Evolutionary conservation across 768 basidiomycete species (phyloP).

Genomic region (Pleurotus tuoliensis): DNA sequence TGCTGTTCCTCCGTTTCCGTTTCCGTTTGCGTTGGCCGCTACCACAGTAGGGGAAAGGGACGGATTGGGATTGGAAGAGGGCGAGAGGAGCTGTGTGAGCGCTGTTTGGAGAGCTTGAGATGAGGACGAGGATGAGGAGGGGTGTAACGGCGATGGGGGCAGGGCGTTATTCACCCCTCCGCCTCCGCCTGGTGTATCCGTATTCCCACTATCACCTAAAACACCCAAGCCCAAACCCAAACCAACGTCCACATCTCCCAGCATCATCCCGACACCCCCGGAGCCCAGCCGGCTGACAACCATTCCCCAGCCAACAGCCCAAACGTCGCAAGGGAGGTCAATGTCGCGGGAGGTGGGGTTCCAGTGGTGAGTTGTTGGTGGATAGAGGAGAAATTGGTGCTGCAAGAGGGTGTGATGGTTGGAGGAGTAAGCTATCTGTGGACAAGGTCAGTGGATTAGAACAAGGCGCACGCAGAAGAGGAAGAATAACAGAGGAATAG

Average conservation of each 20-base stretch:
- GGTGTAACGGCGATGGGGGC: neutral
- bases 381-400: neutral
- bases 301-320: neutral
- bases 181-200: neutral
- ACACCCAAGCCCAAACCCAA: neutral
- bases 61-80: no score
- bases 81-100: neutral
- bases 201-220: neutral
- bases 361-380: neutral
- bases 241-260: neutral
- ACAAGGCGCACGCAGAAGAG: neutral
- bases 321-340: constrained; percentile 1
- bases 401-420: neutral
- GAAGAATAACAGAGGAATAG: neutral
- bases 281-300: neutral
- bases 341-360: constrained; percentile 1
- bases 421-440: neutral
- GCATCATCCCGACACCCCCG: neutral
- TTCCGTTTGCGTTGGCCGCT: neutral
- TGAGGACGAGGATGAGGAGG: neutral
- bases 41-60: neutral
- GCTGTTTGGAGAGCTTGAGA: neutral
- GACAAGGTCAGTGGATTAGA: neutral
- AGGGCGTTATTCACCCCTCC: neutral
- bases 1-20: neutral